A percentile compares a stretch with the other conserved stretches of the same genome.
Conservation (phyloP, 176 grass and related monocot genomes). For the Triticum aestivum region IWGSC_CS_RefSeq_v2.1 NC_057804.1:502729751-502730250, state of each 20-base stretch:
- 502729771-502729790: constrained; percentile 86
- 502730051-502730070: constrained; percentile 61
- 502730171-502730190: neutral
- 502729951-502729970: constrained; percentile 96
- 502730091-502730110: constrained; percentile 51
- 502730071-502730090: constrained; percentile 64
- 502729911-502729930: constrained; percentile 64
- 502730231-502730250: constrained; percentile 74
- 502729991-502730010: constrained; percentile 84
- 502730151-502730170: neutral
- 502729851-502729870: constrained; percentile 62
- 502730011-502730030: constrained; percentile 76
- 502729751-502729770: constrained; percentile 85
- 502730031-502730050: constrained; percentile 66
- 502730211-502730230: constrained; percentile 47
- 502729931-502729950: constrained; percentile 78
- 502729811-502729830: constrained; percentile 18
- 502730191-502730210: neutral
- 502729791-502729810: constrained; percentile 24
- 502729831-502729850: constrained; percentile 63
- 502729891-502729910: constrained; percentile 86
- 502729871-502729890: constrained; percentile 72
- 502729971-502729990: constrained; percentile 89
- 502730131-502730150: constrained; percentile 93
- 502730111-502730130: constrained; percentile 81